Conservation (phyloP, 257 asterid species). For the Salvia rosmarinus region DNA sequence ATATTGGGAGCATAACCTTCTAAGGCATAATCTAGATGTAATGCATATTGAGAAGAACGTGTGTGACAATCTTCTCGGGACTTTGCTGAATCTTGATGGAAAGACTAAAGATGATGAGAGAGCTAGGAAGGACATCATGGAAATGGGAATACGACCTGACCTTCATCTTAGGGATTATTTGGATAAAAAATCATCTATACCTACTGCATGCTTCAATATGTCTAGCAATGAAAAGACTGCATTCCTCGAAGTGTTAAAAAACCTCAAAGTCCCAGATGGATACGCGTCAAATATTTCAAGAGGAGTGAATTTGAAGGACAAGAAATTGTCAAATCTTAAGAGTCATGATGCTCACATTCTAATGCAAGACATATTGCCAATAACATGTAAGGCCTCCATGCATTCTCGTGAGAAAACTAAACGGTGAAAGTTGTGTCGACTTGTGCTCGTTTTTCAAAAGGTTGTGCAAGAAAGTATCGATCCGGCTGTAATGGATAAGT, state of each 20-base stretch:
- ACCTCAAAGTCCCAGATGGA: too few relatives aligned
- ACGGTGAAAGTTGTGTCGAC: neutral
- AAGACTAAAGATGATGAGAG: neutral
- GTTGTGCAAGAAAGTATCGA: too few relatives aligned
- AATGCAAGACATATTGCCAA: neutral
- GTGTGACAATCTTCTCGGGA: neutral
- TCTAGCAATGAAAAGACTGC: too few relatives aligned
- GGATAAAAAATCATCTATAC: too few relatives aligned
- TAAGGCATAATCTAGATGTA: too few relatives aligned
- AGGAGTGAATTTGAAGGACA: too few relatives aligned
- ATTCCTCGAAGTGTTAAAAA: too few relatives aligned
- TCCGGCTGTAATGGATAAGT: too few relatives aligned
- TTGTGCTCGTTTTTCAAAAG: neutral
- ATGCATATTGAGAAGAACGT: neutral
- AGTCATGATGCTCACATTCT: constrained; percentile 6
- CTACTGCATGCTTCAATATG: too few relatives aligned
- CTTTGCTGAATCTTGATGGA: neutral
- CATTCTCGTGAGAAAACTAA: neutral
- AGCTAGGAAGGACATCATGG: neutral
- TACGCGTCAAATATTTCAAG: too few relatives aligned
- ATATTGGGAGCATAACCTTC: too few relatives aligned
- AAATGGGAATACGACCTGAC: neutral
- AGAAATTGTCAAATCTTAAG: neutral
- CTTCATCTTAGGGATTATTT: too few relatives aligned
- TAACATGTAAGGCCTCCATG: neutral